Evolutionary conservation across 2,329 filamentous ascomycete species (phyloP).

Genomic region (Fulvia fulva): DNA sequence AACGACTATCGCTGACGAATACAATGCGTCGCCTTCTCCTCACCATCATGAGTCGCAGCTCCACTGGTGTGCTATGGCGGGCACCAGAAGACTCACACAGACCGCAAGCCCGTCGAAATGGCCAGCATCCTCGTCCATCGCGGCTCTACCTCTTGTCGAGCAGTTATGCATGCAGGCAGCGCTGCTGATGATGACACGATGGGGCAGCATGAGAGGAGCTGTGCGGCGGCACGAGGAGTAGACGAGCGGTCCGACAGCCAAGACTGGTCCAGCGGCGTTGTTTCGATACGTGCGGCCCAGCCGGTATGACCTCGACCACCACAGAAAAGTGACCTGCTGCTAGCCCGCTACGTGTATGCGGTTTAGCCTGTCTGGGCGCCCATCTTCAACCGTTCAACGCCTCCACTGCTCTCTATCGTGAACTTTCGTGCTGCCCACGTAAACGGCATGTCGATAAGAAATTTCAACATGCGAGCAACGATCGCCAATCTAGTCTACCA

Average conservation of each 20-base stretch:
- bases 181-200: conserved; percentile 4
- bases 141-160: conserved; percentile 1
- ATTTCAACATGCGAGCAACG: conserved; percentile 10
- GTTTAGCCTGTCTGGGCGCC: conserved; percentile 8
- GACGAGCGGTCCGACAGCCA: neutral
- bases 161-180: neutral
- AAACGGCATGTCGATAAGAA: conserved; percentile 16
- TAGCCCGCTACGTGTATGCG: conserved; percentile 4
- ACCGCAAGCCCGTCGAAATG: neutral
- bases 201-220: neutral
- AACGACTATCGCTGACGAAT: conserved; percentile 3
- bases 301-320: conserved; percentile 1
- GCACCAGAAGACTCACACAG: neutral
- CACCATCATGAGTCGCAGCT: neutral
- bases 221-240: neutral
- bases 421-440: conserved; percentile 12
- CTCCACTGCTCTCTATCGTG: conserved; percentile 17
- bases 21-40: conserved; percentile 1
- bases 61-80: neutral
- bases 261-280: neutral
- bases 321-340: neutral
- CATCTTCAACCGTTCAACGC: conserved; percentile 8
- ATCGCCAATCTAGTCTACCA: conserved; percentile 16
- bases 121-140: conserved; percentile 13
- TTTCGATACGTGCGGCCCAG: neutral